These are phyloP conservation scores for Bodo saltans DNA, from an alignment of 78 protist genomes.

Conservation along the genomic window DNA sequence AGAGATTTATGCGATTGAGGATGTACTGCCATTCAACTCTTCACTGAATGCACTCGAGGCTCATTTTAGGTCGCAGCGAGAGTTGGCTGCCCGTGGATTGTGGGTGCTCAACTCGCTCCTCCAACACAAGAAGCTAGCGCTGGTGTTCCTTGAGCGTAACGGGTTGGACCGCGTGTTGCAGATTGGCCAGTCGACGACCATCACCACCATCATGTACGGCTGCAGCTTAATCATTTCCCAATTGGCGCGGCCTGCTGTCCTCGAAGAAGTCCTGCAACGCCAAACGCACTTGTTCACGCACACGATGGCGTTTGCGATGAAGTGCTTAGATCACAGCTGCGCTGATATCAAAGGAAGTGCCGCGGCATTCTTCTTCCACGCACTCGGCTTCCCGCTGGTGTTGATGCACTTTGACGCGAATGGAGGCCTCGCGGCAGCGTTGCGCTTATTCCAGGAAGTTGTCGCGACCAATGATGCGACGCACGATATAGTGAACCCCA, in stretches of 20 bases:
- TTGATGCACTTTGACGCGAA: neutral
- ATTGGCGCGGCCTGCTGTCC: neutral
- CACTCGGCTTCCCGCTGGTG: neutral
- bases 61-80: too few relatives aligned
- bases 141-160: neutral
- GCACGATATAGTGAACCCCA: neutral
- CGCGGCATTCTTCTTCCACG: neutral
- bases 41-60: too few relatives aligned
- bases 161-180: neutral
- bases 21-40: too few relatives aligned
- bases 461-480: neutral
- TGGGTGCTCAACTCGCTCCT: neutral
- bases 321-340: neutral
- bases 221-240: neutral
- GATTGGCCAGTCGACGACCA: neutral
- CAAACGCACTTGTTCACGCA: neutral
- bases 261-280: neutral
- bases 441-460: neutral
- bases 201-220: neutral
- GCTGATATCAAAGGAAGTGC: neutral
- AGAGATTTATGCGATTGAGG: too few relatives aligned
- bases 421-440: neutral
- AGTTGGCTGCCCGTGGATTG: neutral
- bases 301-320: neutral
- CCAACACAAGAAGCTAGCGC: neutral